phyloP scores from a whole-genome alignment of 1,284 basidiomycete genomes.

The Entoloma clypeatum region DNA sequence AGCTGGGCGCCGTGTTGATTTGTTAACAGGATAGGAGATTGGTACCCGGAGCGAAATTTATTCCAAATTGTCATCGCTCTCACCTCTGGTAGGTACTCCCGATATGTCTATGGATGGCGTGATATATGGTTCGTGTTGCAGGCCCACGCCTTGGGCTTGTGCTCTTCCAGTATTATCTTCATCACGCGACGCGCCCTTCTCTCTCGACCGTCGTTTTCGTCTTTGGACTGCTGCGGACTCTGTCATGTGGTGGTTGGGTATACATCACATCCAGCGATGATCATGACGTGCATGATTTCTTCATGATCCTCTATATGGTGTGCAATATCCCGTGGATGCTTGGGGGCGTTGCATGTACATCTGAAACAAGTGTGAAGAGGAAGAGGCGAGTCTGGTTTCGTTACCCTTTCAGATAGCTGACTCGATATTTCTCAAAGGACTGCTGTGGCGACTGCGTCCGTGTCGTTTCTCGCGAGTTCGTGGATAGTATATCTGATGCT shows the following conservation, averaged over 20 bases:
- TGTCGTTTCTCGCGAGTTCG: slow-evolving; percentile 4
- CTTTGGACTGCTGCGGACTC: slow-evolving; percentile 70
- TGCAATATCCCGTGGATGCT: slow-evolving; percentile 88
- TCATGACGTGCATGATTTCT: slow-evolving; percentile 81
- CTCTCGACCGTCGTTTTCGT: slow-evolving; percentile 58
- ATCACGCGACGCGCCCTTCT: slow-evolving; percentile 40
- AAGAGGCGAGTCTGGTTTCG: slow-evolving; percentile 47
- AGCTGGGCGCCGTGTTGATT: background rate
- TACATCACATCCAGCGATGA: slow-evolving; percentile 84
- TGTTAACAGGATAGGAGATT: slow-evolving; percentile 75
- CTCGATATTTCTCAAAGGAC: slow-evolving; percentile 35
- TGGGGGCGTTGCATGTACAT: slow-evolving; percentile 60
- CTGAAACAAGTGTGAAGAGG: slow-evolving; percentile 35
- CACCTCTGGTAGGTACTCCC: slow-evolving; percentile 55
- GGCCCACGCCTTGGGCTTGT: slow-evolving; percentile 82
- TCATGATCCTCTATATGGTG: slow-evolving; percentile 85
- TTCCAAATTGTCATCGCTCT: slow-evolving; percentile 92
- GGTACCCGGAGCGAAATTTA: slow-evolving; percentile 84
- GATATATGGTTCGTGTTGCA: too few species aligned
- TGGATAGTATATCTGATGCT: background rate
- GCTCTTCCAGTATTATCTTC: slow-evolving; percentile 67
- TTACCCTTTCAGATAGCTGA: slow-evolving; percentile 2
- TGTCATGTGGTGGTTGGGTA: slow-evolving; percentile 91
- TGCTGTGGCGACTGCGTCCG: slow-evolving; percentile 48
- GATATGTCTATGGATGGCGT: slow-evolving; percentile 17